Evolutionary conservation across 495 filamentous ascomycete genomes (phyloP), one percentile per base, ranked within the genome.

Genomic region (Hypomontagnella submonticulosa): DNA sequence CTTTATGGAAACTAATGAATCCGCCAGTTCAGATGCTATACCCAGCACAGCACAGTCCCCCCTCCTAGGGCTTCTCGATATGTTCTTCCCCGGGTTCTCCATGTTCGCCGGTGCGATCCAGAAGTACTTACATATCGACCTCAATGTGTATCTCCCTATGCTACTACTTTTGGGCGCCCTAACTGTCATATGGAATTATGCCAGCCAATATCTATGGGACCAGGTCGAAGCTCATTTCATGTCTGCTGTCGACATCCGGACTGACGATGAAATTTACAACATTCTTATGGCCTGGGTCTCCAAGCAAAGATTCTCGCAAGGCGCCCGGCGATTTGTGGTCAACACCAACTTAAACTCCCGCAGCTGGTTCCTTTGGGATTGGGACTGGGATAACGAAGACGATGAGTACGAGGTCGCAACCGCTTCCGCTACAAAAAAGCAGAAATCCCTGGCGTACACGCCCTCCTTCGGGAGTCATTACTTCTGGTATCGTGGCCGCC

Each of bases 81-180:
- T 84, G 20, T 82, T 93, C 71, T 86, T 93, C 55, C 90, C 90
- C 0, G 90, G 90, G 12, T 92, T 91, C 73, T 82, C 86, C 1
- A 71, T 89, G 62, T 77, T 91, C 50, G 87, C 88, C 0, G 75
- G 82, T 1, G 81, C 87, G 19, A 65, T 90, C 4, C 74, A 84
- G 5, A 84, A 84, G 20, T 83, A 86, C 53, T 75, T 90, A 1
- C 81, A 87, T 41, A 82, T 96, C 72, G 91, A 96, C 68, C 76
- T 92, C 10, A 87, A 86, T 44, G 52, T 87, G n/a, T 88, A 91
- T 72, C 81, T 93, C 37, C 89, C 89, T 1, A 73, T 87, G 11
- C 62, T 90, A 0, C 54, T 91, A 1, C 64, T 84, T 0, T 16
- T 79, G 12, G 81, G 83, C 16, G 74, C 80, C 32, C 49, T 90